Evolutionary conservation across 495 filamentous ascomycete species (phyloP), one percentile per base, ranked within the genome.

Genomic region (Zalerion maritima): DNA sequence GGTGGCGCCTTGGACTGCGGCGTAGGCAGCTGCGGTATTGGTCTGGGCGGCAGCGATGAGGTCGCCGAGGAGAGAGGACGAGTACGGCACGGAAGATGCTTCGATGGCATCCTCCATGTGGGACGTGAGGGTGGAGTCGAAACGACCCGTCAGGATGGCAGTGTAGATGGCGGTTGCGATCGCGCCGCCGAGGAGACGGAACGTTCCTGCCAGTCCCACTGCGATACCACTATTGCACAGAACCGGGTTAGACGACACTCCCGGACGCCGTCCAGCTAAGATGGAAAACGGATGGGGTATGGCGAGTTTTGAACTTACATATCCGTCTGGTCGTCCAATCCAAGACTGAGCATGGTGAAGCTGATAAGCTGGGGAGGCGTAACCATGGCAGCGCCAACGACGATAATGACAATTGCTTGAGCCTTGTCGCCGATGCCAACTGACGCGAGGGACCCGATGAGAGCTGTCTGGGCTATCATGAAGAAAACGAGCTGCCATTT

Each of bases 21-120:
- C 36, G 18, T 55, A 41, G 5, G 28, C 28, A 12, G 28, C 28
- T 2, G 8, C 10, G n/a, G 10, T 34, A 15, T 36, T 31, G 14
- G 36, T 38, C 27, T 26, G 38, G 23, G 58, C 29, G 9, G 43
- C 51, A 3, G 40, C 32, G 32, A 58, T 42, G 9, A 60, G 42
- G 2, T 37, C 39, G 7, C 37, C 29, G n/a, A 62, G 25, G 5
- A n/a, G 49, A 52, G 19, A 40, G 38, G 6, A 34, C 26, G 6
- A 56, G 48, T 2, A 58, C 43, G 10, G 57, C 59, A 9, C 50
- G n/a, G n/a, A n/a, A n/a, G n/a, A n/a, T n/a, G n/a, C 49, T 8
- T 37, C 26, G 1, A 45, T 21, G 2, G 48, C 54, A 7, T 53
- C 57, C 2, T 36, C 34, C 11, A 43, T 27, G 16, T 55, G 44